These are phyloP conservation scores for Colletotrichum simmondsii DNA, from an alignment of 2,329 filamentous ascomycete species.

Conservation along the genomic window DNA sequence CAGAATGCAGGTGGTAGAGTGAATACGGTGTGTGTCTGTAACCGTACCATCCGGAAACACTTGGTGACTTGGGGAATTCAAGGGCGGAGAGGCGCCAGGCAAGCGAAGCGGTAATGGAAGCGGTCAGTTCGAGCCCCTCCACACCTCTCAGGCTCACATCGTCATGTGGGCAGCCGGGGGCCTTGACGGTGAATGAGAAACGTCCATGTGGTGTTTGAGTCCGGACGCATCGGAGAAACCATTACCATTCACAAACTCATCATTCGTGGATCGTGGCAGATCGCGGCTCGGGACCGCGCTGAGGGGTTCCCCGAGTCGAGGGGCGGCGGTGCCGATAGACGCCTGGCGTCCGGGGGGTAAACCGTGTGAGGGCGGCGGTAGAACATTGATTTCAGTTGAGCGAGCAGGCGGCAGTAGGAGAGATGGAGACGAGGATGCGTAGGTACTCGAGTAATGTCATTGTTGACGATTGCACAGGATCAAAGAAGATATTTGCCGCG, in stretches of 20 bases:
- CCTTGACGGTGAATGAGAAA: conserved; percentile 15
- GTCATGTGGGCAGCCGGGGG: conserved; percentile 25
- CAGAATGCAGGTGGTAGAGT: background rate
- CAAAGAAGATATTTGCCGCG: background rate
- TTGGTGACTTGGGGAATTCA: background rate
- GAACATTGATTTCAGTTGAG: background rate
- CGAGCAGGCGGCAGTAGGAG: background rate
- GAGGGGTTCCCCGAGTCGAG: background rate
- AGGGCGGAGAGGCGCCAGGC: background rate
- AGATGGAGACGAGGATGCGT: background rate
- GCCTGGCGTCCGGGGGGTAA: background rate
- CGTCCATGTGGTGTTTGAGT: conserved; percentile 3
- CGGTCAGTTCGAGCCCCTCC: conserved; percentile 26
- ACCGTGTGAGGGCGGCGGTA: background rate
- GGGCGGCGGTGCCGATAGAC: background rate
- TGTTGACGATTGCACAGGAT: background rate
- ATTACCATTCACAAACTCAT: conserved; percentile 34
- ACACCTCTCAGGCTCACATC: conserved; percentile 4
- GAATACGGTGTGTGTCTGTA: background rate
- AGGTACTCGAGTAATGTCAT: conserved; percentile 12
- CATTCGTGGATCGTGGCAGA: conserved; percentile 30
- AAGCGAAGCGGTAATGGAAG: background rate
- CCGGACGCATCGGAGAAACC: conserved; percentile 16
- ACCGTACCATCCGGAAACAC: background rate
- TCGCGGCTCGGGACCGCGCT: conserved; percentile 11